Evolutionary conservation across 2,329 filamentous ascomycete genomes (phyloP), one percentile per base, ranked within the genome.

Genomic region (Endoconidiophora polonica): DNA sequence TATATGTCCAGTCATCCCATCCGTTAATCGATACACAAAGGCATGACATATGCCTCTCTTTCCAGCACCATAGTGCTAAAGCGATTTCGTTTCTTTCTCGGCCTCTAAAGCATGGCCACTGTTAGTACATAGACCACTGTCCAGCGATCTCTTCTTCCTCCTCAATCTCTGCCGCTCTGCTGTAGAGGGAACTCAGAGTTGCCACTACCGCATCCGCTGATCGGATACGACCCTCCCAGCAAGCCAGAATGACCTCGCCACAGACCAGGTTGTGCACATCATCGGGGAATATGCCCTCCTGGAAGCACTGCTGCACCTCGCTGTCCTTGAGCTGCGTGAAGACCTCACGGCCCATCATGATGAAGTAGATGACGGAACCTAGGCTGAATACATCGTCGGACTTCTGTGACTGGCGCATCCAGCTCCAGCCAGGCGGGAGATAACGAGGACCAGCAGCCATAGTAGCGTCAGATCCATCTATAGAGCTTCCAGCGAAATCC

Each of bases 401-500:
- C 43, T 56, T 54, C 39, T 56, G 55, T 40, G 59, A 58, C 18
- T 53, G 49, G 40, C 56, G 55, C 33, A 58, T 58, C 52, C 59
- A 58, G 47, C 57, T 56, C 51, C 55, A 58, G 16, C 52, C 56
- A 9, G 55, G 57, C 22, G 55, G 52, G 46, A 54, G 51, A 53
- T 59, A 62, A 48, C 58, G 54, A 16, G 54, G 39, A 12, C 55
- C 56, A 48, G 54, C 53, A 48, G 54, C 58, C 47, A 56, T 54
- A 22, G 56, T 49, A 37, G 58, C 50, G 49, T 54, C 48, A 12
- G 56, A 53, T 24, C 51, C 51, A 36, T 53, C 51, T 7, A 53
- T 49, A 22, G 63, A 59, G 4, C 61, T 62, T 41, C 63, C 62
- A 42, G 58, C 56, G 52, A 66, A 65, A 47, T 65, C 63, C 20